Conservation (phyloP, 306 rosid species). For the Corylus heterophylla region DNA sequence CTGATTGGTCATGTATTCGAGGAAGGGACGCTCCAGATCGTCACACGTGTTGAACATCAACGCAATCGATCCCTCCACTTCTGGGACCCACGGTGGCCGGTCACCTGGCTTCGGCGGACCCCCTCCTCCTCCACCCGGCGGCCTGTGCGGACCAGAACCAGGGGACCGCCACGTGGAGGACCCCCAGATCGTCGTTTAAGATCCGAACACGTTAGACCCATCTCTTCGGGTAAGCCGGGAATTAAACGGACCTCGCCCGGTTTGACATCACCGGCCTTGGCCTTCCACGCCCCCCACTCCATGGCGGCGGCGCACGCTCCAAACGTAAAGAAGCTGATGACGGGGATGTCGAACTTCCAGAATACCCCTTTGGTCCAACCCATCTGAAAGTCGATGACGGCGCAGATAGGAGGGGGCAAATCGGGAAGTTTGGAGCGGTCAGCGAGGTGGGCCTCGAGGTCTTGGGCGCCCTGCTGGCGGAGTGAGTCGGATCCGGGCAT, state of each 20-base stretch:
- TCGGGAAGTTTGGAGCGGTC: constrained; percentile 1
- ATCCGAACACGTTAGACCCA: constrained; percentile 45
- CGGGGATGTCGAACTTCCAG: constrained; percentile 43
- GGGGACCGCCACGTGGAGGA: constrained; percentile 19
- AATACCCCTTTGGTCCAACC: constrained; percentile 46
- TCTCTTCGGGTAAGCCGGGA: constrained; percentile 55
- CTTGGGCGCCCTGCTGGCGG: constrained; percentile 14
- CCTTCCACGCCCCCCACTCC: constrained; percentile 57
- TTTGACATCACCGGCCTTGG: constrained; percentile 39
- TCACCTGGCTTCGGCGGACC: constrained; percentile 44
- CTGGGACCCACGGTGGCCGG: constrained; percentile 45
- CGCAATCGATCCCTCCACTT: constrained; percentile 23
- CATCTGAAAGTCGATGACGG: constrained; percentile 58
- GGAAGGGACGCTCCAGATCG: constrained; percentile 60
- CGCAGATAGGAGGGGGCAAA: constrained; percentile 45
- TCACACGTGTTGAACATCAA: constrained; percentile 73
- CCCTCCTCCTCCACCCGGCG: not conserved
- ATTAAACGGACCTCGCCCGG: constrained; percentile 47
- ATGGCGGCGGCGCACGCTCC: constrained; percentile 60
- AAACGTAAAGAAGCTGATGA: constrained; percentile 52
- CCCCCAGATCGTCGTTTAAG: constrained; percentile 24
- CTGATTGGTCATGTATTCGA: constrained; percentile 35
- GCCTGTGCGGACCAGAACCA: not conserved
- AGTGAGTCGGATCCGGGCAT: constrained; percentile 21
- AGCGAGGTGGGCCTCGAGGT: constrained; percentile 40